Evolutionary conservation across 768 basidiomycete species (phyloP).

Genomic region (Coprinopsis marcescibilis): DNA sequence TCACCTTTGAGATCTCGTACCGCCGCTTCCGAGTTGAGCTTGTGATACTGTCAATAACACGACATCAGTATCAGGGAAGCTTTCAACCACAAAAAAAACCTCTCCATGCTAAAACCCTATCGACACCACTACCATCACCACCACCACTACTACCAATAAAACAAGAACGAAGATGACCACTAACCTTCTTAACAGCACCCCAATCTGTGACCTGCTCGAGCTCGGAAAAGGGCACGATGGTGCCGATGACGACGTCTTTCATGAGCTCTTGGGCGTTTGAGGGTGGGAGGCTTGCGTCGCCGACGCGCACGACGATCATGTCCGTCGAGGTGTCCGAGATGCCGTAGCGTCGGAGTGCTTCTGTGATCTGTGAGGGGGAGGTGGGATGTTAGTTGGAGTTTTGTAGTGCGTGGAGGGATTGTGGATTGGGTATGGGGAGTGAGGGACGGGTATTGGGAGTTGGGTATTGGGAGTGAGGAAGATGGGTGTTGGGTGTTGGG

Average conservation of each 20-base stretch:
- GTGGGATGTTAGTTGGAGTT: no score
- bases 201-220: conserved; percentile 60
- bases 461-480: no score
- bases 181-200: conserved; percentile 67
- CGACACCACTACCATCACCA: neutral
- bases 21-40: conserved; percentile 51
- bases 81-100: no score
- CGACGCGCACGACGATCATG: conserved; percentile 69
- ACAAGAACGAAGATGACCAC: conserved; percentile 10
- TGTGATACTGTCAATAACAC: conserved; percentile 53
- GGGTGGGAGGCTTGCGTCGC: conserved; percentile 27
- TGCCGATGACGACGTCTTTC: conserved; percentile 53
- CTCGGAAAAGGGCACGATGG: conserved; percentile 39
- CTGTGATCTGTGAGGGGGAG: conserved; percentile 79
- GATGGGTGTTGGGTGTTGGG: no score
- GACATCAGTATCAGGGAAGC: no score
- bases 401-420: no score
- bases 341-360: conserved; percentile 83
- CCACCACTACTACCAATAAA: neutral
- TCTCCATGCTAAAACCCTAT: no score
- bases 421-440: no score
- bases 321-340: conserved; percentile 60
- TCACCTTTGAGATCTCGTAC: conserved; percentile 27
- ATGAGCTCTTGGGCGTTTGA: conserved; percentile 43
- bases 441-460: no score